Conservation (phyloP, 306 rosid species). For the Sicyos baderoa region DNA sequence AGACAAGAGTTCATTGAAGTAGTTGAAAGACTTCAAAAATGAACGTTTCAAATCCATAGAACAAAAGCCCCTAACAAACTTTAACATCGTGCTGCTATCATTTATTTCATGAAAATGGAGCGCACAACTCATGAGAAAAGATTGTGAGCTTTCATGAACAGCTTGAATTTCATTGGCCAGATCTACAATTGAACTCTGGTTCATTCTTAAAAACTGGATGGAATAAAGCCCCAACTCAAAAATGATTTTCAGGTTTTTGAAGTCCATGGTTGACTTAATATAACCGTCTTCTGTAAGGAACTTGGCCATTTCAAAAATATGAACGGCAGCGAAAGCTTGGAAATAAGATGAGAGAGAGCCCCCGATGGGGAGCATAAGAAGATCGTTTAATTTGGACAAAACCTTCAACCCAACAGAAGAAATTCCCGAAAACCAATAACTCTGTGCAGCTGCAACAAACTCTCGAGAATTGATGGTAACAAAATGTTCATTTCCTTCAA, state of each 20-base stretch:
- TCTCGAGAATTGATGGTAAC: constrained; percentile 26
- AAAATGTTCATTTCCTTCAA: constrained; percentile 27
- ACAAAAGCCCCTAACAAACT: constrained; percentile 41
- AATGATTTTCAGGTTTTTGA: constrained; percentile 16
- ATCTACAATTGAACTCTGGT: constrained; percentile 26
- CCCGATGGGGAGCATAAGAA: constrained; percentile 25
- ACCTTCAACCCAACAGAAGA: constrained; percentile 45
- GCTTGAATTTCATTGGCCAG: constrained; percentile 16
- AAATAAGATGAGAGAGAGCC: constrained; percentile 22
- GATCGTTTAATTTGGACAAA: constrained; percentile 33
- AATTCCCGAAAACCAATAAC: constrained; percentile 49
- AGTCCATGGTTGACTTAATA: constrained; percentile 19
- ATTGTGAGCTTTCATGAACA: constrained; percentile 29
- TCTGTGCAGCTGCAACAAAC: constrained; percentile 38
- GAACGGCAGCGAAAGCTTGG: constrained; percentile 33
- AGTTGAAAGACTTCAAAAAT: constrained; percentile 34
- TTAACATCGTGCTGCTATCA: constrained; percentile 40
- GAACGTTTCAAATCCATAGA: constrained; percentile 38
- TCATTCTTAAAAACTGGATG: constrained; percentile 33
- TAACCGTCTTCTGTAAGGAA: constrained; percentile 37
- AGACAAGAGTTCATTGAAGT: constrained; percentile 34
- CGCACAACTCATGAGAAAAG: constrained; percentile 41
- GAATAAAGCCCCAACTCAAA: constrained; percentile 37
- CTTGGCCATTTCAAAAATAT: constrained; percentile 35
- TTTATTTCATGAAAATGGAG: constrained; percentile 27